Evolutionary conservation across 768 basidiomycete species (phyloP).

Genomic region (Leccinum longicurvipes): DNA sequence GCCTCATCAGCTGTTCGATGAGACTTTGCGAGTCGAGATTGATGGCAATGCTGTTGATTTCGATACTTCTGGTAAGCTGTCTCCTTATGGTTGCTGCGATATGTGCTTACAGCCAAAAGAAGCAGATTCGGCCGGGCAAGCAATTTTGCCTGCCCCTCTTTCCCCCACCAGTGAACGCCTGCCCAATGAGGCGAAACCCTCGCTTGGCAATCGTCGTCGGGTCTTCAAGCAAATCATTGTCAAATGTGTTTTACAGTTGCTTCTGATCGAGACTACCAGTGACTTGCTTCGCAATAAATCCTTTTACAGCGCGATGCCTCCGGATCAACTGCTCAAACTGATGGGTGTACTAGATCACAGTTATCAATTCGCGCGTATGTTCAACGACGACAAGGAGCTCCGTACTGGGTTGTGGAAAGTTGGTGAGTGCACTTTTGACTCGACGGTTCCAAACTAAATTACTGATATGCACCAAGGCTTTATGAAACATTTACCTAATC

Average conservation of each 20-base stretch:
- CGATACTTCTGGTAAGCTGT: conserved; percentile 40
- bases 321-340: conserved; percentile 86
- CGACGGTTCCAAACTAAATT: neutral
- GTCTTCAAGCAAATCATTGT: conserved; percentile 99
- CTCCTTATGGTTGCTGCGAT: neutral
- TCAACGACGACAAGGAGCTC: conserved; percentile 98
- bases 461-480: conserved; percentile 60
- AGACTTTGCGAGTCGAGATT: conserved; percentile 81
- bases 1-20: conserved; percentile 95
- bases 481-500: conserved; percentile 98
- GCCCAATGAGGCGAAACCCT: conserved; percentile 47
- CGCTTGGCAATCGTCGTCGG: conserved; percentile 68
- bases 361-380: conserved; percentile 94
- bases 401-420: conserved; percentile 99
- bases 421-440: conserved; percentile 53
- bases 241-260: conserved; percentile 95
- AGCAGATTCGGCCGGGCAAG: conserved; percentile 55
- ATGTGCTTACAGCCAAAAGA: conserved; percentile 6
- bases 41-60: conserved; percentile 55
- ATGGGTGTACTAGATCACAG: conserved; percentile 97
- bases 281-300: conserved; percentile 90
- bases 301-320: conserved; percentile 91
- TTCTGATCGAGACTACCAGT: conserved; percentile 96
- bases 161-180: conserved; percentile 65
- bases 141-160: conserved; percentile 85